Conservation (phyloP, 208 protist genomes). For the Crithidia bombi region DNA sequence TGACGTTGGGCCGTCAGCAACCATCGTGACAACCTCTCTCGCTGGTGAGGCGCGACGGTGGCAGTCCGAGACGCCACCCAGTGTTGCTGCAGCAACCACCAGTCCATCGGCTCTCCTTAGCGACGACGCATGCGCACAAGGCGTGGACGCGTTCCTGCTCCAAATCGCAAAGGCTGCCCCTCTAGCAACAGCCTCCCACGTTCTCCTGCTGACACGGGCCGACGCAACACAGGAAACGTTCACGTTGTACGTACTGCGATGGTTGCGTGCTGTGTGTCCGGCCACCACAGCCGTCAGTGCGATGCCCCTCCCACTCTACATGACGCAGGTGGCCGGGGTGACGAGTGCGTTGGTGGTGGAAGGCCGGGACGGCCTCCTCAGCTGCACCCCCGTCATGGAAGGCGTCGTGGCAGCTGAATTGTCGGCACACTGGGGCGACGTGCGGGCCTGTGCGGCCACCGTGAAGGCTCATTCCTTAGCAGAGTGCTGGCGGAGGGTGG, state of each 20-base stretch:
- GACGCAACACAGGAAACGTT: neutral
- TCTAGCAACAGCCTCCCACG: neutral
- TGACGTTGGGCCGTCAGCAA: neutral
- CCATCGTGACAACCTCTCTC: constrained; percentile 1
- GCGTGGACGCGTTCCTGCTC: constrained; percentile 1
- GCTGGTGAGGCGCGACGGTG: neutral
- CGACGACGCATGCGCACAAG: neutral
- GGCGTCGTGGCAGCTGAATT: constrained; percentile 8
- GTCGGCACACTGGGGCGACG: constrained; percentile 11
- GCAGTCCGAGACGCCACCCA: neutral
- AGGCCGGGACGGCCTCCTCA: constrained; percentile 2
- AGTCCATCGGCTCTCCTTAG: neutral
- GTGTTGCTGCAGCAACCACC: neutral
- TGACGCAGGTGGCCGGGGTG: neutral
- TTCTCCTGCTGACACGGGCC: neutral
- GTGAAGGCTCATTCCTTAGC: neutral
- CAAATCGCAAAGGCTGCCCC: neutral
- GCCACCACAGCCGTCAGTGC: neutral
- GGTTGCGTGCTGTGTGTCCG: constrained; percentile 3
- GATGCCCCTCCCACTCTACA: constrained; percentile 11
- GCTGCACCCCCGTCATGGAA: constrained; percentile 11
- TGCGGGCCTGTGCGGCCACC: neutral
- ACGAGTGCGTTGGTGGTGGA: constrained; percentile 21
- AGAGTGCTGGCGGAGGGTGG: constrained; percentile 1
- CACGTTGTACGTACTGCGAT: constrained; percentile 21